Conservation (phyloP, 2,329 filamentous ascomycete species). For the Neonectria faginata region DNA sequence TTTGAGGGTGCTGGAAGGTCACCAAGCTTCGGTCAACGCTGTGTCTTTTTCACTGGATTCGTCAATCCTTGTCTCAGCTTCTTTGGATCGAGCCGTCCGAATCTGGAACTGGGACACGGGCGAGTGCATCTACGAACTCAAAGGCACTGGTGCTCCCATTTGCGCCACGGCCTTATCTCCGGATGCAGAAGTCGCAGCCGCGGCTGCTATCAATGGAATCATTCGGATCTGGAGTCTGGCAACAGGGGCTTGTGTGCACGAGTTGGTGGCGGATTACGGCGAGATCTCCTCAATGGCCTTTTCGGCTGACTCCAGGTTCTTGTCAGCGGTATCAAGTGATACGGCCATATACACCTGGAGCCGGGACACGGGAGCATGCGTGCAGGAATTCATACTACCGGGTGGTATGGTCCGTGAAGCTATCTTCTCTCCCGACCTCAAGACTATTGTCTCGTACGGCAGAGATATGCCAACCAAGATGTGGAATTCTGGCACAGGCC, state of each 20-base stretch:
- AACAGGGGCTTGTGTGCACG: neutral
- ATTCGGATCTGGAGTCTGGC: neutral
- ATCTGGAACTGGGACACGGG: neutral
- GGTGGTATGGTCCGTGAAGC: too few relatives aligned
- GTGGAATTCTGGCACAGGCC: too few relatives aligned
- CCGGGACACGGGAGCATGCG: too few relatives aligned
- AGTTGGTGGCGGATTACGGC: neutral
- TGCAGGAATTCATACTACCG: too few relatives aligned
- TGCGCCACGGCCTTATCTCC: neutral
- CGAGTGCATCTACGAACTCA: neutral
- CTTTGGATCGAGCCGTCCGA: too few relatives aligned
- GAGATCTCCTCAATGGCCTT: neutral
- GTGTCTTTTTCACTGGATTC: too few relatives aligned
- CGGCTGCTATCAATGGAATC: neutral
- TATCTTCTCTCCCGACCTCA: too few relatives aligned
- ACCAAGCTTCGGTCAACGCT: too few relatives aligned
- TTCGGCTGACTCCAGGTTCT: neutral
- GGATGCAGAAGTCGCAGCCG: neutral
- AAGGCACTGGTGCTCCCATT: neutral
- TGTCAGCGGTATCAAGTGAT: slow-evolving; percentile 2
- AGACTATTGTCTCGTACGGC: too few relatives aligned
- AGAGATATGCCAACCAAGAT: too few relatives aligned
- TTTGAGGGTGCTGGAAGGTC: slow-evolving; percentile 1
- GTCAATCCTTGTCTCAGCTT: too few relatives aligned
- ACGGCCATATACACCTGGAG: too few relatives aligned